Percentiles rank a stretch among this genome's conserved stretches.
Evolutionary conservation across 1,284 basidiomycete genomes (phyloP).

Genomic region (Vanrija sp.): DNA sequence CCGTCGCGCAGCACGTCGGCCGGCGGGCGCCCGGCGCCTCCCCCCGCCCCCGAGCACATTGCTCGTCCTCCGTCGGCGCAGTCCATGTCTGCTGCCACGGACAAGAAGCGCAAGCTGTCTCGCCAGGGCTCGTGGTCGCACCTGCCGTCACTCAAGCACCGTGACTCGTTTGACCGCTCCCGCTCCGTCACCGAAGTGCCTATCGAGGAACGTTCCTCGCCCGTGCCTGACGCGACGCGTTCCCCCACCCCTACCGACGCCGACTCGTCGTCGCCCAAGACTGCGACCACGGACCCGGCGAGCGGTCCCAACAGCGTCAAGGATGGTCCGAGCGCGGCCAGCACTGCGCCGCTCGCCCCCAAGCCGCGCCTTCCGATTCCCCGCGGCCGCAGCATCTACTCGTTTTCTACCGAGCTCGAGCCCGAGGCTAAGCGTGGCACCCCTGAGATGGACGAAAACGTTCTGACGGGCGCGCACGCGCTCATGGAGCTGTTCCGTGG

Average conservation of each 20-base stretch:
- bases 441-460: conserved; percentile 22
- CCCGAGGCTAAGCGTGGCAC: conserved; percentile 19
- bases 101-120: conserved; percentile 17
- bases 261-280: conserved; percentile 16
- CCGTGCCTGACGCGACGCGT: conserved; percentile 17
- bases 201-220: conserved; percentile 8
- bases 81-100: background rate
- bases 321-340: background rate
- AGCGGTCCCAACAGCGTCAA: background rate
- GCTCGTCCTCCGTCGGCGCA: background rate
- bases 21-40: conserved; percentile 4
- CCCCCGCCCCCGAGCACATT: conserved; percentile 7
- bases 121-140: conserved; percentile 22
- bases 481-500: conserved; percentile 20
- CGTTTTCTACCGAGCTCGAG: conserved; percentile 21
- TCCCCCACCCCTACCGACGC: conserved; percentile 16
- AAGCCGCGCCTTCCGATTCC: conserved; percentile 15
- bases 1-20: conserved; percentile 15
- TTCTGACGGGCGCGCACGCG: conserved; percentile 20
- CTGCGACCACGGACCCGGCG: background rate
- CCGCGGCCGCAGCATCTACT: conserved; percentile 21
- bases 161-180: conserved; percentile 22
- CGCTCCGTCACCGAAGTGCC: conserved; percentile 4
- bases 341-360: background rate
- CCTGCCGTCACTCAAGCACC: conserved; percentile 16